phyloP scores from a whole-genome alignment of 2,329 filamentous ascomycete genomes.

The Penicillium sp. region DNA sequence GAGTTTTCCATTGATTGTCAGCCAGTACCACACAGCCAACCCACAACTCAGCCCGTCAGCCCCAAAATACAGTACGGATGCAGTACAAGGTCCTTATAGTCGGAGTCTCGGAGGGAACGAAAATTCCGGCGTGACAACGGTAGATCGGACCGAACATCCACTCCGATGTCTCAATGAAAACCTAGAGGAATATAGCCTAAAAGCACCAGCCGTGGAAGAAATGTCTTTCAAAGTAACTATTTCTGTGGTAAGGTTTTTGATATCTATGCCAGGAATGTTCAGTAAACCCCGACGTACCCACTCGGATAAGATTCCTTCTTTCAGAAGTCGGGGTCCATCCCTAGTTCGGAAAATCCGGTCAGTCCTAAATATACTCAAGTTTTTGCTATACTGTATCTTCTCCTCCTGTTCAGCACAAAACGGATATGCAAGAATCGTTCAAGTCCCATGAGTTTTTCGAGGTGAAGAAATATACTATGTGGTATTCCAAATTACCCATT shows the following conservation, averaged over 20 bases:
- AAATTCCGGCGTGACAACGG: slow-evolving; percentile 16
- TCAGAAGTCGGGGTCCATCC: no score
- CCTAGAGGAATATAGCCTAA: not conserved
- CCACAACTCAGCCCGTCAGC: not conserved
- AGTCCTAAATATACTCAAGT: no score
- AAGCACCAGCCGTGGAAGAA: not conserved
- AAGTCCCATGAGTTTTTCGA: no score
- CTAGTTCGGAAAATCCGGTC: no score
- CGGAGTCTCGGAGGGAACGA: slow-evolving; percentile 22
- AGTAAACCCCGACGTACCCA: no score
- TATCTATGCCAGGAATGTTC: not conserved
- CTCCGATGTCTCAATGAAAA: slow-evolving; percentile 5
- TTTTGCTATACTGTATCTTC: no score
- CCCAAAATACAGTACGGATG: not conserved
- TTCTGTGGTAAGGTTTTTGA: not conserved
- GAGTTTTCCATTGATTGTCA: not conserved
- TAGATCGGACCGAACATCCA: slow-evolving; percentile 12
- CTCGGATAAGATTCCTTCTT: no score
- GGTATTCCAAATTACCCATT: no score
- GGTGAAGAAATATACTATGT: no score
- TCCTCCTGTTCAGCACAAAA: no score
- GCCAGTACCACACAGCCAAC: slow-evolving; percentile 6
- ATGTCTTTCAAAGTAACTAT: no score
- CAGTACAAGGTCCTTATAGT: not conserved
- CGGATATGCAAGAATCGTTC: no score